Base-by-base conservation (phyloP, 2,329 filamentous ascomycete genomes). In the Helminthosporium solani region DNA sequence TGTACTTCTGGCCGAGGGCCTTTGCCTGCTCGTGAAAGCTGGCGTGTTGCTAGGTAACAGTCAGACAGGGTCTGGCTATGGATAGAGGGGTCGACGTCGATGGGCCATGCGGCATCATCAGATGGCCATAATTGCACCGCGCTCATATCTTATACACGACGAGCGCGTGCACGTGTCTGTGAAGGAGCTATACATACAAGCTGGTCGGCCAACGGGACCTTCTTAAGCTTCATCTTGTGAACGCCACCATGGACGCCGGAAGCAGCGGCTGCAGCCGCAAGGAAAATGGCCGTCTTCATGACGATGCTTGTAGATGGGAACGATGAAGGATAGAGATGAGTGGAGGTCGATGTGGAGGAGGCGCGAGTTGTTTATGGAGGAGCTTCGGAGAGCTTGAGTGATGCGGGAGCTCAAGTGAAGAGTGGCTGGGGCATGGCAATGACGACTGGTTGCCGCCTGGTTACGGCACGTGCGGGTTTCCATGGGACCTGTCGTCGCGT, bases 191-290 rank as follows among this genome's bases (percentile, higher is more conserved):
- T 21, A 79, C 87, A 70, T 78, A 95, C 91, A 67, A 99, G 83
- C 78, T 97, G 94, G 73, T 97, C 89, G 40, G 85, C 82, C 49
- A 99, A 79, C 59, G 94, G 87, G 53, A 97, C 78, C 86, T 99
- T 99, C 82, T 96, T 88, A 67, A 99, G 86, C 82, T 95, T 94
- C 82, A 96, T 86, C 81, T 90, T 95, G 84, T 97, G 90, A 58
- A 96, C 80, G 66, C 85, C 90, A 62, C 90, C 92, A 11, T 31
- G 70, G 88, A 82, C 70, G 87, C 87, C 70, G 86, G 84, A 78
- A 88, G 87, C 67, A 91, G 80, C 79, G 95, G 83, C 78, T 85
- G 80, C 84, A 75, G 84, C 84, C 70, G 89, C 86, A 71, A 90
- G 79, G 69, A 96, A 74, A 67, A 90, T 78, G 75, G 85, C 78